phyloP scores from a whole-genome alignment of 2,329 filamentous ascomycete genomes.

The Ascochyta pisi region DNA sequence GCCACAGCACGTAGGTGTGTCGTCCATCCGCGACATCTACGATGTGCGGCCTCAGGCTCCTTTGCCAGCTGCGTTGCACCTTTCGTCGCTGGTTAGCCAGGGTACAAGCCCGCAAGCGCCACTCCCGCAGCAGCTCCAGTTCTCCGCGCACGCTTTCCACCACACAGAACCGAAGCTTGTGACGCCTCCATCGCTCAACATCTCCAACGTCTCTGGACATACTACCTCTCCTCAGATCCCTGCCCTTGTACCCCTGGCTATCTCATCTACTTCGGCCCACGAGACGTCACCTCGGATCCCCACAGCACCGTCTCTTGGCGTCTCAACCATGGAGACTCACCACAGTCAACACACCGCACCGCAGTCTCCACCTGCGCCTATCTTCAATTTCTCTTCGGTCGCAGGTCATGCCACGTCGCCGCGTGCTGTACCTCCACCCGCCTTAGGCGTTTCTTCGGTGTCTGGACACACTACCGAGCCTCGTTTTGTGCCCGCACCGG shows the following conservation, averaged over 20 bases:
- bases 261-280: conserved; percentile 33
- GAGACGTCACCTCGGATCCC: conserved; percentile 31
- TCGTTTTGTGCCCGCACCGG: conserved; percentile 18
- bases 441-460: conserved; percentile 27
- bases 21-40: conserved; percentile 39
- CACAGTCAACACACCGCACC: conserved; percentile 29
- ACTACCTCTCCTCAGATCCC: conserved; percentile 30
- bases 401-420: conserved; percentile 36
- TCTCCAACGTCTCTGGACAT: conserved; percentile 39
- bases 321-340: conserved; percentile 31
- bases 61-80: conserved; percentile 19
- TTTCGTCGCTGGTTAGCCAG: conserved; percentile 40
- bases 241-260: conserved; percentile 22
- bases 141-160: conserved; percentile 35
- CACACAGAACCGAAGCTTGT: conserved; percentile 31
- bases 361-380: conserved; percentile 19
- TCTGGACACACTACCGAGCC: conserved; percentile 36
- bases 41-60: conserved; percentile 34
- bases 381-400: conserved; percentile 25
- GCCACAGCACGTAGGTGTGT: conserved; percentile 42
- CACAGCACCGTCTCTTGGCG: conserved; percentile 17
- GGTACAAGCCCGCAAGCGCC: conserved; percentile 33
- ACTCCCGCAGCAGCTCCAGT: conserved; percentile 21
- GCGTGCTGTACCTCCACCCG: conserved; percentile 17
- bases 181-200: conserved; percentile 23